A percentile compares a stretch with the other conserved stretches of the same genome.
phyloP scores from a whole-genome alignment of 805 yeast genomes.

The Saccharomycopsis sp. region DNA sequence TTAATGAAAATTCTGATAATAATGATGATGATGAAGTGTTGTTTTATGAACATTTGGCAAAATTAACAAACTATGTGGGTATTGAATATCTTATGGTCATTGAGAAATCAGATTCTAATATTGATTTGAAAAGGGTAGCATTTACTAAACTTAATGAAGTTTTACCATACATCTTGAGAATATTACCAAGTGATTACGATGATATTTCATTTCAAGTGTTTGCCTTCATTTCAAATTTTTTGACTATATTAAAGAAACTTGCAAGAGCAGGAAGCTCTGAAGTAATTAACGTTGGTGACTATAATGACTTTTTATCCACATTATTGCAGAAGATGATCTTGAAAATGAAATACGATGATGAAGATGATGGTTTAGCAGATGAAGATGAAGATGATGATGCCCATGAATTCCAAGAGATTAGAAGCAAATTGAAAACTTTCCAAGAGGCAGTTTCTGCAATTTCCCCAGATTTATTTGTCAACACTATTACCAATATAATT shows the following conservation, averaged over 20 bases:
- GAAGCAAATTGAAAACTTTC: conserved; percentile 65
- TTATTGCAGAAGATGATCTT: conserved; percentile 62
- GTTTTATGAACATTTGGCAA: conserved; percentile 70
- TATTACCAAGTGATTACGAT: conserved; percentile 77
- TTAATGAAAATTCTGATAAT: conserved; percentile 32
- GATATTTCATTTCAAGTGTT: conserved; percentile 81
- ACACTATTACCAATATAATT: conserved; percentile 54
- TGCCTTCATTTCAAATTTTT: conserved; percentile 68
- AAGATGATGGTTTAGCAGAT: conserved; percentile 48
- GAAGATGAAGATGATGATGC: conserved; percentile 66
- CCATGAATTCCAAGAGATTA: conserved; percentile 72
- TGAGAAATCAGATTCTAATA: conserved; percentile 43
- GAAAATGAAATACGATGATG: conserved; percentile 77
- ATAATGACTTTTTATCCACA: conserved; percentile 48
- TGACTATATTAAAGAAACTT: conserved; percentile 59
- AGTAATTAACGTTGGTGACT: conserved; percentile 28
- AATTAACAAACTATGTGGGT: conserved; percentile 65
- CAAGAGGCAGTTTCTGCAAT: conserved; percentile 75
- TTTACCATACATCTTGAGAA: conserved; percentile 66
- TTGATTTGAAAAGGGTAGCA: conserved; percentile 30
- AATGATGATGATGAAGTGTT: conserved; percentile 34
- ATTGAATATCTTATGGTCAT: conserved; percentile 65
- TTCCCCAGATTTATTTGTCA: conserved; percentile 54
- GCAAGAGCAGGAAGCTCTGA: conserved; percentile 34
- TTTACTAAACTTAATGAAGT: conserved; percentile 46